Base-by-base conservation (phyloP, 306 rosid species). In the Chamaecrista fasciculata region DNA sequence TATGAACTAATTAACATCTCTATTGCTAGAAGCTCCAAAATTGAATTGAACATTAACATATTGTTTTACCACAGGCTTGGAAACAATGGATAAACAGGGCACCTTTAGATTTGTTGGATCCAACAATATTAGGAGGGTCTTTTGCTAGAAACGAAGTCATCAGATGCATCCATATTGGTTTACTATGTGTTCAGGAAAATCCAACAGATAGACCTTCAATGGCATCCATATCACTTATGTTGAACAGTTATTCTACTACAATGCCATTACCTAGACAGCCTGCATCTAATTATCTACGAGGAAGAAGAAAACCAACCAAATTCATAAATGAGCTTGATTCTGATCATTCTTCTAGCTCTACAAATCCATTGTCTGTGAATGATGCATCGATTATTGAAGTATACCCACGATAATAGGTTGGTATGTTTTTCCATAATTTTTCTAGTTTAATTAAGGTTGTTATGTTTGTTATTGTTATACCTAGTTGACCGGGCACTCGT, bases 81-180 rank as follows among this genome's bases (percentile, higher is more conserved):
- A 36, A 63, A 18, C 23, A 15, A 6, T 73, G 77, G 77, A 31
- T 1, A 3, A 5, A 63, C 19, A 11, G 29, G 18, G 64, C 65
- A 11, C 28, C 78, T 0, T 7, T 73, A 53, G 56, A 62, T 5
- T 50, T 62, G n/a, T 18, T 74, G 51, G 73, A 74, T 58, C 73
- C 62, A 14, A 50, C 40, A 25, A 50, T 31, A 25, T 10, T 79
- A 36, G 20, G 37, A 31, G 76, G 49, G 19, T 73, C 68, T n/a
- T 68, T 24, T 26, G 20, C 72, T 33, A 39, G 26, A 16, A 64
- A 37, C 15, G 77, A 79, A 69, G 77, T 74, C 12, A 26, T 42
- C 9, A 80, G 67, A 75, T 80, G 78, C 73, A 51, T 80, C 29
- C 83, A 79, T 8, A 21, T 57, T n/a, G 77, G 66, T 10, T 58